Percentiles rank a stretch among this genome's conserved stretches.
phyloP scores from a whole-genome alignment of 169 alveolate species.

The Perkinsus marinus region DNA sequence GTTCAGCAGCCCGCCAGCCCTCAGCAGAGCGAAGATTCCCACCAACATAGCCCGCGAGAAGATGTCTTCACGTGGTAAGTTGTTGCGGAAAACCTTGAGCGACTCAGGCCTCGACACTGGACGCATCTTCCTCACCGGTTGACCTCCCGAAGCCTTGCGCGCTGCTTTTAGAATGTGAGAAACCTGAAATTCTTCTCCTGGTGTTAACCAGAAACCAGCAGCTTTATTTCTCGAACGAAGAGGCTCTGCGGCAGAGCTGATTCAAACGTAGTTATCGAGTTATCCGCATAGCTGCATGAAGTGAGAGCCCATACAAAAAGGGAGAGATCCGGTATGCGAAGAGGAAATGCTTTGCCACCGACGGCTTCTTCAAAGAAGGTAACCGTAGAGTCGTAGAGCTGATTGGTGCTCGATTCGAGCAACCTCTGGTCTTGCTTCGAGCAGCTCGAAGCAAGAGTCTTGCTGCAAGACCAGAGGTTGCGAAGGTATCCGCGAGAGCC shows the following conservation, averaged over 20 bases:
- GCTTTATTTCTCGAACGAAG: neutral
- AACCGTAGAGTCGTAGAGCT: neutral
- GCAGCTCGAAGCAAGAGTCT: too few species aligned
- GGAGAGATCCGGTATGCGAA: neutral
- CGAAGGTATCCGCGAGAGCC: neutral
- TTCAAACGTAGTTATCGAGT: neutral
- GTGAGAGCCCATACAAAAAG: neutral
- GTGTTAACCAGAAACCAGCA: neutral
- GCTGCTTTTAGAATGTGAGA: neutral
- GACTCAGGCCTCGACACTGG: neutral
- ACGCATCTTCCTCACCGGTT: neutral
- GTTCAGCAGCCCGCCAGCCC: neutral
- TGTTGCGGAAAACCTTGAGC: neutral
- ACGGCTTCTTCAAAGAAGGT: neutral
- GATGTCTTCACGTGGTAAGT: neutral
- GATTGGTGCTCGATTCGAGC: neutral
- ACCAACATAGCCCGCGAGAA: neutral
- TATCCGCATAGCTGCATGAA: neutral
- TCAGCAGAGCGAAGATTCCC: neutral
- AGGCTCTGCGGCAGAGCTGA: too few species aligned
- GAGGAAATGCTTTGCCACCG: neutral
- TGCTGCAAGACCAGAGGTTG: neutral
- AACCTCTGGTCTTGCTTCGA: too few species aligned
- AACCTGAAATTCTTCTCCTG: neutral
- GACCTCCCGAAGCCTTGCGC: neutral